Evolutionary conservation across 2,329 filamentous ascomycete genomes (phyloP).

Genomic region (Alternaria sp.): DNA sequence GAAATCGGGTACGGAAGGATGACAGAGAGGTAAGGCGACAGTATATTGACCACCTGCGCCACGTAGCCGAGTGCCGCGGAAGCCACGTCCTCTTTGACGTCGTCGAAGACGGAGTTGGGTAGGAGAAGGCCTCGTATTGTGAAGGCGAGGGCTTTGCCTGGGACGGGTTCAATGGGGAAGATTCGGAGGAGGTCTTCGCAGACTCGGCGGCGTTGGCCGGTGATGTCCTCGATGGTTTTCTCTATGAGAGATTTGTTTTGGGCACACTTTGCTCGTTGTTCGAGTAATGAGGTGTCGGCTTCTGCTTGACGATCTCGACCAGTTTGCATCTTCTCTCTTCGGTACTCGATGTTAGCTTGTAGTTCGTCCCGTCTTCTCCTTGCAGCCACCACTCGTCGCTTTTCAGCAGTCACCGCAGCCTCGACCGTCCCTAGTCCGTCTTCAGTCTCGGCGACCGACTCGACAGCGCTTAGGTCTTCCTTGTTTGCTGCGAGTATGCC

Average conservation of each 20-base stretch:
- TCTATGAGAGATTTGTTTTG: constrained; percentile 65
- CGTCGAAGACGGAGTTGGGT: constrained; percentile 81
- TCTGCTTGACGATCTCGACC: constrained; percentile 69
- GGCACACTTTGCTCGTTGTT: constrained; percentile 57
- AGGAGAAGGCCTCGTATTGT: constrained; percentile 81
- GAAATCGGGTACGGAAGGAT: constrained; percentile 83
- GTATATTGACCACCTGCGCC: constrained; percentile 74
- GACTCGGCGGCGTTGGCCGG: constrained; percentile 86
- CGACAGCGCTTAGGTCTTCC: constrained; percentile 46
- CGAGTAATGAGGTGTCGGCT: constrained; percentile 68
- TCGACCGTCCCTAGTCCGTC: constrained; percentile 57
- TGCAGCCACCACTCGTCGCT: constrained; percentile 70
- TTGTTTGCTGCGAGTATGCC: constrained; percentile 52
- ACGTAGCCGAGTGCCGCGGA: constrained; percentile 85
- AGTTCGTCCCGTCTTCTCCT: constrained; percentile 73
- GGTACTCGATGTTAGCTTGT: constrained; percentile 69
- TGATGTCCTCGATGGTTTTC: constrained; percentile 71
- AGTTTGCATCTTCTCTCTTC: constrained; percentile 72
- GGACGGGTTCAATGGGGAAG: constrained; percentile 79
- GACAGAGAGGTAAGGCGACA: constrained; percentile 83
- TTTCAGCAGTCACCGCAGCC: constrained; percentile 68
- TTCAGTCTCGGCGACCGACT: constrained; percentile 54
- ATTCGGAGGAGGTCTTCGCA: constrained; percentile 82
- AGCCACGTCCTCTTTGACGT: constrained; percentile 74
- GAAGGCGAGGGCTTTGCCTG: constrained; percentile 74